Percentiles rank a stretch among this genome's conserved stretches.
phyloP scores from a whole-genome alignment of 23 red algal genomes.

The Gracilariopsis chorda region DNA sequence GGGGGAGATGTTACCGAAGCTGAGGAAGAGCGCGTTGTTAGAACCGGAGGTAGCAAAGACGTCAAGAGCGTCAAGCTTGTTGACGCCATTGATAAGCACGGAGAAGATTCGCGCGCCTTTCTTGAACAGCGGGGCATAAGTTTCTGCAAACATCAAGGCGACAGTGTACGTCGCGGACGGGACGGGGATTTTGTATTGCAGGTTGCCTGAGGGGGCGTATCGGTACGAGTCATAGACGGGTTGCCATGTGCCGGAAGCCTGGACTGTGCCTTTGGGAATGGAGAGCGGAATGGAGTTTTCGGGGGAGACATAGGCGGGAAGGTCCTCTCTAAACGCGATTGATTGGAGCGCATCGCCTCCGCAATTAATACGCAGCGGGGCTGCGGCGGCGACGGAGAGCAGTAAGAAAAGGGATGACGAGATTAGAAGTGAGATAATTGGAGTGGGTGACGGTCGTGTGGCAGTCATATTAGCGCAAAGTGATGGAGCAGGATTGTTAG shows the following conservation, averaged over 20 bases:
- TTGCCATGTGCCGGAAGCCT: constrained; percentile 31
- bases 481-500: no score
- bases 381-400: neutral
- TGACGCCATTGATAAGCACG: constrained; percentile 36
- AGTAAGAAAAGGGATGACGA: neutral
- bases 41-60: constrained; percentile 22
- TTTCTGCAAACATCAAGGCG: constrained; percentile 36
- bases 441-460: no score
- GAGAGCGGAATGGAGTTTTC: neutral
- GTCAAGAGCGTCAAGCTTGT: constrained; percentile 15
- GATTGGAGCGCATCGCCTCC: constrained; percentile 6
- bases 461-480: no score
- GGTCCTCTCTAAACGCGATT: constrained; percentile 27
- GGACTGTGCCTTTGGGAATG: neutral
- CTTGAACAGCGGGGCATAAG: neutral
- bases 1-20: constrained; percentile 10
- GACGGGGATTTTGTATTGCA: constrained; percentile 61
- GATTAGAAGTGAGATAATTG: no score
- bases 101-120: constrained; percentile 34
- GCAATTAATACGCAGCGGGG: constrained; percentile 32
- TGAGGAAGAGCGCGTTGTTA: constrained; percentile 32
- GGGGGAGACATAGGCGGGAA: constrained; percentile 23
- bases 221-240: constrained; percentile 47
- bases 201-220: constrained; percentile 11
- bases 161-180: constrained; percentile 45